Evolutionary conservation across 805 yeast genomes (phyloP).

Genomic region (Cyberlindnera galapagoensis): DNA sequence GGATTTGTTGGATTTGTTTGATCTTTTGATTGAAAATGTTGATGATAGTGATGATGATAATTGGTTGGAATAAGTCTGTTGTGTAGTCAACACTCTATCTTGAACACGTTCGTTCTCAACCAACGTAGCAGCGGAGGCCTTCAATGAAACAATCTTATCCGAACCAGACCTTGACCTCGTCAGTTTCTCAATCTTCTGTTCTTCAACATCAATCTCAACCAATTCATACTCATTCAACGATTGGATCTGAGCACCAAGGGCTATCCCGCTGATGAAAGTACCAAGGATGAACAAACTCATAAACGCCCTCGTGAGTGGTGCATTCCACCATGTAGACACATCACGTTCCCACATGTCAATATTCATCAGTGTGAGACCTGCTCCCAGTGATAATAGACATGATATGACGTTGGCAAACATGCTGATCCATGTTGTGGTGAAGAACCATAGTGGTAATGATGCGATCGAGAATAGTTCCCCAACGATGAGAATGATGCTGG

Average conservation of each 20-base stretch:
- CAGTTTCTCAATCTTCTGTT: neutral
- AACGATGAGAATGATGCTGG: slow-evolving; percentile 5
- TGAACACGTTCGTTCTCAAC: slow-evolving; percentile 18
- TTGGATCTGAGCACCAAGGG: slow-evolving; percentile 9
- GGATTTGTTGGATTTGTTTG: neutral
- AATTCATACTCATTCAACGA: neutral
- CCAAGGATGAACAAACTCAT: slow-evolving; percentile 6
- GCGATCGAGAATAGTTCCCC: slow-evolving; percentile 13
- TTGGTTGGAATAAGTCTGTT: too few species aligned
- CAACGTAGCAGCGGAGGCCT: slow-evolving; percentile 24
- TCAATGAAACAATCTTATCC: slow-evolving; percentile 15
- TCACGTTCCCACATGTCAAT: too few species aligned
- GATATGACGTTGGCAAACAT: too few species aligned
- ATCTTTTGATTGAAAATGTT: too few species aligned
- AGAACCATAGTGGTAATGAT: too few species aligned
- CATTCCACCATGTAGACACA: neutral
- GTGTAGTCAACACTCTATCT: too few species aligned
- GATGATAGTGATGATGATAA: too few species aligned
- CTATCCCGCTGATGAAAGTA: slow-evolving; percentile 6
- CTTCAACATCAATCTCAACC: slow-evolving; percentile 1
- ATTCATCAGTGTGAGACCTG: slow-evolving; percentile 15
- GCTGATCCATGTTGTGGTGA: too few species aligned
- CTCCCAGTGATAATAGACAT: slow-evolving; percentile 16
- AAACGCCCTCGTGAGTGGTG: slow-evolving; percentile 7
- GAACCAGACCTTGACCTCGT: neutral